Conservation (phyloP, 73 alveolate genomes). For the Stentor roeselii region DNA sequence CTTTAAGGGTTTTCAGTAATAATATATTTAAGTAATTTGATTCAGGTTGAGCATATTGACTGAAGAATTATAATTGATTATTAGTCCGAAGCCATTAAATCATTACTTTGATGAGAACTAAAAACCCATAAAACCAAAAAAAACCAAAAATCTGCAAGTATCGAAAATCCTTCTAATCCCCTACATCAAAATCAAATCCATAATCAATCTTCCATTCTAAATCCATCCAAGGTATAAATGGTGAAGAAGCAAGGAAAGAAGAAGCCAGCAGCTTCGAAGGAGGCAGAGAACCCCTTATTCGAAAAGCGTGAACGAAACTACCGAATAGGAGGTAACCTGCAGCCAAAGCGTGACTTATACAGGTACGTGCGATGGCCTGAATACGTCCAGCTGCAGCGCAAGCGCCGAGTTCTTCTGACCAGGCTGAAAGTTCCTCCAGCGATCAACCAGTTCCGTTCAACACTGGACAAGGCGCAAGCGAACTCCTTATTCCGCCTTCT, state of each 20-base stretch:
- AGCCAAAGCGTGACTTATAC: conserved; percentile 90
- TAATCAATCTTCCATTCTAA: too few relatives aligned
- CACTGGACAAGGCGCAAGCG: conserved; percentile 58
- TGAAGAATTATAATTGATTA: too few relatives aligned
- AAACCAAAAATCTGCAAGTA: too few relatives aligned
- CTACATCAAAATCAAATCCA: too few relatives aligned
- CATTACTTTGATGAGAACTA: too few relatives aligned
- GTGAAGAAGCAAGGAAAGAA: conserved; percentile 27
- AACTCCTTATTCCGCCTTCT: conserved; percentile 66
- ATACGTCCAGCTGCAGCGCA: conserved; percentile 91
- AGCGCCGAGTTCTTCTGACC: conserved; percentile 89
- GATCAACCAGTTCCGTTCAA: conserved; percentile 83
- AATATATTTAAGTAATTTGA: too few relatives aligned
- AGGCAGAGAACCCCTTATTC: conserved; percentile 77
- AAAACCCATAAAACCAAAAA: too few relatives aligned
- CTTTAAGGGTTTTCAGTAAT: too few relatives aligned
- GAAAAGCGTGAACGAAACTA: conserved; percentile 84
- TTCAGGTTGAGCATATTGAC: too few relatives aligned
- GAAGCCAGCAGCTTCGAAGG: conserved; percentile 38
- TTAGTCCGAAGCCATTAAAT: too few relatives aligned
- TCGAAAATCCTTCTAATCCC: too few relatives aligned
- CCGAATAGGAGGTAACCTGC: conserved; percentile 94
- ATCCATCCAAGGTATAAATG: neutral
- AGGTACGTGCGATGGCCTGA: conserved; percentile 96
- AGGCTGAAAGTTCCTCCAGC: conserved; percentile 95